Conservation (phyloP, 176 grass and related monocot genomes). For the Cenchrus fungigraminus region DNA sequence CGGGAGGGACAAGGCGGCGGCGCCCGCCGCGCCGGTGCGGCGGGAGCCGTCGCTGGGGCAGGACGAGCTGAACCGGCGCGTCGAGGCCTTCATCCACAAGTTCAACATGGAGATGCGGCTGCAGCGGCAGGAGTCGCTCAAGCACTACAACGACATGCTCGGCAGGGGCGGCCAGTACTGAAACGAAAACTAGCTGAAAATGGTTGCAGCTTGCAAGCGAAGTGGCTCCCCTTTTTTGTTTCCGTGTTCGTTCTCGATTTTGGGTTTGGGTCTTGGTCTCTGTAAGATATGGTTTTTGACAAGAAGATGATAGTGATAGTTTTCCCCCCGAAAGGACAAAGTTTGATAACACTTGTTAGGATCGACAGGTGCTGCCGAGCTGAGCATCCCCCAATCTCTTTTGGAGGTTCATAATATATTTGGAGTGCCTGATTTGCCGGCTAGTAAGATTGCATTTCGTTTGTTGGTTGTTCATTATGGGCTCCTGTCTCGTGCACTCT, state of each 20-base stretch:
- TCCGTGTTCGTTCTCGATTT: constrained; percentile 43
- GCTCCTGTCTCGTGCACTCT: too few species aligned
- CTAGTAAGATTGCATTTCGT: background rate
- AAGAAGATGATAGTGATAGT: constrained; percentile 37
- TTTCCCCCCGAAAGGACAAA: background rate
- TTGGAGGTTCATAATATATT: constrained; percentile 27
- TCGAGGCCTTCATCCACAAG: constrained; percentile 97
- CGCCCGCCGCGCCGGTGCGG: constrained; percentile 45
- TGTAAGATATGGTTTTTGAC: constrained; percentile 49
- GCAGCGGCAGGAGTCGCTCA: constrained; percentile 88
- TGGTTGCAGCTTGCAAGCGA: background rate
- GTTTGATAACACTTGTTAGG: background rate
- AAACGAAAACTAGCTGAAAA: background rate
- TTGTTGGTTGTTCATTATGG: background rate
- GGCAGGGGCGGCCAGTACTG: constrained; percentile 54
- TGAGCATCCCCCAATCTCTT: constrained; percentile 5
- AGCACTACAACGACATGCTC: constrained; percentile 87
- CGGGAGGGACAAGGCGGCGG: background rate
- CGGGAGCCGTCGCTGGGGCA: constrained; percentile 82
- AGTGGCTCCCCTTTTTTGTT: background rate
- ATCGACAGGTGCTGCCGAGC: constrained; percentile 1
- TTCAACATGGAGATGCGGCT: constrained; percentile 99
- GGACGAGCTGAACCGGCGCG: constrained; percentile 88
- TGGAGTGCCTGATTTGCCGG: background rate
- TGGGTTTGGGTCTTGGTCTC: constrained; percentile 12